Evolutionary conservation across 768 basidiomycete genomes (phyloP).

Genomic region (Hirschioporus abietinus): DNA sequence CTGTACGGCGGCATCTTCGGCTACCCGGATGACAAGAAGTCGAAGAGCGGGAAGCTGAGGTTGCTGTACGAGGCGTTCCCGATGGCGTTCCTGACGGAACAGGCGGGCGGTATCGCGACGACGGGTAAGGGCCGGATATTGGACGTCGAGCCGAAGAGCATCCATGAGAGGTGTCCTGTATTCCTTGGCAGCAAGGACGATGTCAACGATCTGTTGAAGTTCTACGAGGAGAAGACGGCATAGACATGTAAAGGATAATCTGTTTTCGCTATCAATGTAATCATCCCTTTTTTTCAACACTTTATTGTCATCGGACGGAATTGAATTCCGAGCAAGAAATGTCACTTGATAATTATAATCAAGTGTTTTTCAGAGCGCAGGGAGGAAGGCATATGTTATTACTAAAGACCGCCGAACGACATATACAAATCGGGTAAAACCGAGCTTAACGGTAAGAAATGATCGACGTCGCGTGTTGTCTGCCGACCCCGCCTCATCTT

Average conservation of each 20-base stretch:
- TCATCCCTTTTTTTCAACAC: neutral
- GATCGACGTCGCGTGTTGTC: neutral
- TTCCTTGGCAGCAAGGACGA: constrained; percentile 94
- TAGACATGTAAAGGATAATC: neutral
- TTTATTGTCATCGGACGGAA: neutral
- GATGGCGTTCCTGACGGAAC: constrained; percentile 93
- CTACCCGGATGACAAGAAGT: constrained; percentile 97
- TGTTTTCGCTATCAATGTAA: neutral
- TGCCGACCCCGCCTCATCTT: too few species aligned
- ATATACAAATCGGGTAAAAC: neutral
- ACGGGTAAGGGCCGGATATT: constrained; percentile 92
- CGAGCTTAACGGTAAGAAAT: neutral
- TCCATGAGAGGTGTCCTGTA: constrained; percentile 90
- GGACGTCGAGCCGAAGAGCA: constrained; percentile 79
- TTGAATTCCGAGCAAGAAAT: neutral
- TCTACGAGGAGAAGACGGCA: constrained; percentile 48
- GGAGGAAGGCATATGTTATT: neutral
- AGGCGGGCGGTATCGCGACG: constrained; percentile 96
- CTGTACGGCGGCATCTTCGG: constrained; percentile 99
- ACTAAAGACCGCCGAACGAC: neutral
- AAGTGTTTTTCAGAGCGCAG: neutral
- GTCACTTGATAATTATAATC: too few species aligned
- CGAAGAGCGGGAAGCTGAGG: constrained; percentile 90
- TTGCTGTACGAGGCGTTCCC: constrained; percentile 97
- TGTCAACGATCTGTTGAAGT: constrained; percentile 84